Evolutionary conservation across 371 early-diverging fungal genomes (phyloP), one percentile per base, ranked within the genome.

Genomic region (Dinochytrium kinnereticum): DNA sequence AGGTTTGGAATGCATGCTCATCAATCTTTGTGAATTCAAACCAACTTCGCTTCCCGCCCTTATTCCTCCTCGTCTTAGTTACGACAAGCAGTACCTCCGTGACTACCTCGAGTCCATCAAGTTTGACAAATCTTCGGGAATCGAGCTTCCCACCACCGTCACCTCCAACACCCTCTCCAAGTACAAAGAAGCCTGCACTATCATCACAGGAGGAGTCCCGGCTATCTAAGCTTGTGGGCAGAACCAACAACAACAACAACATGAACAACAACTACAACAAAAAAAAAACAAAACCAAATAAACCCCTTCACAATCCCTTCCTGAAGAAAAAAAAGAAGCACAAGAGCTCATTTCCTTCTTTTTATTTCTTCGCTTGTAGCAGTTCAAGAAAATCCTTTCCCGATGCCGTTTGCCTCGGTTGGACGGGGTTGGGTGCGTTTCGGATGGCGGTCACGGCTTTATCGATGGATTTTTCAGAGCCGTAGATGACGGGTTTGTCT

Each of bases 11-110:
- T 13, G 26, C n/a, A 5, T 53, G 5, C 5, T 53, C 26, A 53
- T n/a, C 49, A 53, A 7, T 5, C 24, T 68, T 49, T 26, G 28
- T 59, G 59, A 36, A 38, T 53, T 55, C 44, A n/a, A 17, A 39
- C 38, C 34, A 26, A 24, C 37, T 19, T 19, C 7, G 19, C 19
- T 44, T 7, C 19, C 19, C 64, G 61, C 26, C 57, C 24, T 57
- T 26, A 31, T 24, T 67, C 38, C 5, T 26, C 55, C 37, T 10
- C 13, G 15, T n/a, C 0, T 3, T 51, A 91, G 96, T 81, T 96
- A 93, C 81, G 98, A 98, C 80, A 98, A 97, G 90, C 97, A 98
- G 78, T 95, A 92, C 74, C 84, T 98, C 73, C 93, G 99, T 73
- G 94, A 98, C 83, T 98, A 96, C 76, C 90, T 98, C 53, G 86